Base-by-base conservation (phyloP, 306 rosid species). In the Luffa aegyptiaca region DNA sequence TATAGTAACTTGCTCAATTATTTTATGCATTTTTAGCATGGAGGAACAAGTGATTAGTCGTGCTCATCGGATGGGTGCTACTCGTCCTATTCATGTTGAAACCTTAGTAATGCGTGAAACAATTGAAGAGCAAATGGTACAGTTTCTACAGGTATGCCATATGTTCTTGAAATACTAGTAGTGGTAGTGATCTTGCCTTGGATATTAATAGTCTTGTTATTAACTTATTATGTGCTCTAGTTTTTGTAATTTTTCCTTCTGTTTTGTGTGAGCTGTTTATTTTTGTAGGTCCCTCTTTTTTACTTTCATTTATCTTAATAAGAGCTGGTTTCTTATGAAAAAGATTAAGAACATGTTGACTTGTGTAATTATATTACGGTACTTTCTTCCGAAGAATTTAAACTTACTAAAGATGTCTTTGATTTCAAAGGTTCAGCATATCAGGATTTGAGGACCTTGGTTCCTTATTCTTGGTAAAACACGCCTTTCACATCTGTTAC, bases 51-150 rank as follows among this genome's bases (percentile, higher is more conserved):
- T 93, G 62, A 89, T 95, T 74, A 95, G 99, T 81, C 97, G 99
- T 75, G 99, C 99, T 82, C 99, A 95, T 84, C 97, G 99, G 59
- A 95, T 95, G 97, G 99, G 99, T 84, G 99, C 99, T 87, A 87
- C 89, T 79, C 93, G 94, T 57, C 97, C 97, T 77, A 90, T 95
- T 80, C 88, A 90, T 4, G 99, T 95, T 79, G 99, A 95, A 87
- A 95, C 97, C 69, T 86, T 92, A 78, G 97, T 91, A 55, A 95
- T 95, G 97, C 93, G 85, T 37, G 90, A 94, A 75, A 95, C 99
- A 59, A 95, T 95, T 87, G 99, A 95, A 86, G 97, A 92, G 86
- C 97, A 95, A 84, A 95, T 95, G 99, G 80, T 95, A 65, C 84
- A 80, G 80, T 91, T 90, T 85, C 85, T 93, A 81, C 90, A 89